Conservation (phyloP, 306 rosid species). For the Betula pendula region DNA sequence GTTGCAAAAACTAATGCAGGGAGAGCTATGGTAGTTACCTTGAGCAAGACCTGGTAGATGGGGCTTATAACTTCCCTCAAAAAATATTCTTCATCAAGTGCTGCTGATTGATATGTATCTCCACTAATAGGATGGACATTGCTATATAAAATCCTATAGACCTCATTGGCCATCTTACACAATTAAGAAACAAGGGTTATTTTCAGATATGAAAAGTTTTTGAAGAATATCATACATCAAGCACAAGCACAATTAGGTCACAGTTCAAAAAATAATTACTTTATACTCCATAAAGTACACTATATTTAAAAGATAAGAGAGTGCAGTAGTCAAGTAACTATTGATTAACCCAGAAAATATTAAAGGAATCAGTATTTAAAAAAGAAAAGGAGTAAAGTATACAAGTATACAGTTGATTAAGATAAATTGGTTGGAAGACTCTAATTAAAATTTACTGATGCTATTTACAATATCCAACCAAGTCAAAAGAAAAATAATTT, state of each 20-base stretch:
- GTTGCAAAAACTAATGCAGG: slow-evolving; percentile 27
- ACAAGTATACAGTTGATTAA: not conserved
- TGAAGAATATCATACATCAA: not conserved
- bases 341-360: not conserved
- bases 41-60: slow-evolving; percentile 60
- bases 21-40: slow-evolving; percentile 43
- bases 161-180: slow-evolving; percentile 72
- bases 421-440: not conserved
- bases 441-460: not conserved
- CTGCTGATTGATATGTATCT: slow-evolving; percentile 41
- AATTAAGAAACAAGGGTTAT: slow-evolving; percentile 30
- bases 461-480: not conserved
- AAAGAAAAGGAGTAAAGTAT: not conserved
- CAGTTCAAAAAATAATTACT: not conserved
- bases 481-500: not conserved
- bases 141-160: slow-evolving; percentile 52
- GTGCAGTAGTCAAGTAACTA: not conserved
- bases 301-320: not conserved
- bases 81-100: slow-evolving; percentile 67
- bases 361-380: not conserved
- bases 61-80: slow-evolving; percentile 70
- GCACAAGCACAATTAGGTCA: slow-evolving; percentile 1
- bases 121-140: slow-evolving; percentile 55
- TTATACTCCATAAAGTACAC: not conserved
- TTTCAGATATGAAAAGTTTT: not conserved